These are phyloP conservation scores for Crotalaria pallida DNA, from an alignment of 306 rosid species.

Conservation along the genomic window DNA sequence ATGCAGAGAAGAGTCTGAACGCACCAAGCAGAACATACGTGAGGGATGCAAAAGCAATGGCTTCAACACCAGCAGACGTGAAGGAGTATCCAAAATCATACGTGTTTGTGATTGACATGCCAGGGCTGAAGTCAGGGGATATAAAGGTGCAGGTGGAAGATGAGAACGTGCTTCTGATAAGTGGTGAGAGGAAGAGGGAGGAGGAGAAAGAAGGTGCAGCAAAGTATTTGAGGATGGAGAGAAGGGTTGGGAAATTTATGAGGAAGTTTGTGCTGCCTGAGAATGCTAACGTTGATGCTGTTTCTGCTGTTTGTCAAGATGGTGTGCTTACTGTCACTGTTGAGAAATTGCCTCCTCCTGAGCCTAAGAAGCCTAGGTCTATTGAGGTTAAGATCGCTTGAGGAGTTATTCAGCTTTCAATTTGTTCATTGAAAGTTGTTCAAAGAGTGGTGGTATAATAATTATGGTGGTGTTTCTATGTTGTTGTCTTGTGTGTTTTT, in stretches of 20 bases:
- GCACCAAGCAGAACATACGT: conserved; percentile 64
- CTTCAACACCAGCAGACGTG: conserved; percentile 79
- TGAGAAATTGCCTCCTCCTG: conserved; percentile 80
- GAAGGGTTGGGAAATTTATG: conserved; percentile 83
- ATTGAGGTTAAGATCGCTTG: conserved; percentile 71
- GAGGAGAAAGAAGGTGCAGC: conserved; percentile 74
- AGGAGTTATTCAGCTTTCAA: too few relatives aligned
- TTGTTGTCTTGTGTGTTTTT: neutral
- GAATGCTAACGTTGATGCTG: conserved; percentile 52
- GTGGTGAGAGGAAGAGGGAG: conserved; percentile 89
- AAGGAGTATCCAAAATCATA: conserved; percentile 64
- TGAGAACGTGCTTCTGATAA: conserved; percentile 63
- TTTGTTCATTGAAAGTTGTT: neutral
- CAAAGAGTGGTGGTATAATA: neutral
- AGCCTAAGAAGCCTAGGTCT: conserved; percentile 86
- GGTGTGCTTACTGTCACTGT: conserved; percentile 84
- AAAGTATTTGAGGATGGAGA: conserved; percentile 79
- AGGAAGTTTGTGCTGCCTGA: conserved; percentile 82
- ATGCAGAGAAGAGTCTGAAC: conserved; percentile 34
- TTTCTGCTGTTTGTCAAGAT: conserved; percentile 73
- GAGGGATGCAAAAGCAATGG: conserved; percentile 87
- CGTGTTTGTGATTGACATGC: conserved; percentile 82
- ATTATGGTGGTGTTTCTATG: neutral
- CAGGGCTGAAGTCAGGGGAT: conserved; percentile 77
- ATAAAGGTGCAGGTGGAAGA: conserved; percentile 92